These are phyloP conservation scores for Lachancea mirantina DNA, from an alignment of 805 yeast species.

Conservation along the genomic window DNA sequence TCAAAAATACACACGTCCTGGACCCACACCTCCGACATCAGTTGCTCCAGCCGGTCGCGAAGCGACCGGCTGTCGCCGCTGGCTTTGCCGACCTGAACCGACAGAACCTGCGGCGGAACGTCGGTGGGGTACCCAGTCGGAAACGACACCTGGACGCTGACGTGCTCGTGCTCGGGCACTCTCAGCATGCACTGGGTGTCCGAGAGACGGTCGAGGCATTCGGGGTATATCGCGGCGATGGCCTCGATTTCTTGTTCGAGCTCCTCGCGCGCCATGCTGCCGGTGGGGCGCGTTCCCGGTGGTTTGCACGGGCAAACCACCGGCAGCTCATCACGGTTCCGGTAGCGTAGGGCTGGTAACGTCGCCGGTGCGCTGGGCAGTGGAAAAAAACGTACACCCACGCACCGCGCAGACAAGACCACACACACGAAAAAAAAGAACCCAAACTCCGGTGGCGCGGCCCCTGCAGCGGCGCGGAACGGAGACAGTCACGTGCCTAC, in stretches of 20 bases:
- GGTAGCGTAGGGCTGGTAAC: no score
- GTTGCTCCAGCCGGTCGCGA: conserved; percentile 40
- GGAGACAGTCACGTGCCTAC: no score
- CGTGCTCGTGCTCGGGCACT: conserved; percentile 56
- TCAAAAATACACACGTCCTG: conserved; percentile 72
- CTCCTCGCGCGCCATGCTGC: conserved; percentile 6
- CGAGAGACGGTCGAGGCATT: conserved; percentile 35
- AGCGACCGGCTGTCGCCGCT: conserved; percentile 42
- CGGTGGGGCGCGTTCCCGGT: no score
- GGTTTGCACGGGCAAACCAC: no score
- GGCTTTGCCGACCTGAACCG: conserved; percentile 37
- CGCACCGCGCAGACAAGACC: no score
- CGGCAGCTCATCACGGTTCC: no score
- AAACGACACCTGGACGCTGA: conserved; percentile 61
- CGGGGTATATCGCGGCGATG: conserved; percentile 83
- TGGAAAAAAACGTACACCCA: no score
- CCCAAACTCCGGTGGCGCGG: no score
- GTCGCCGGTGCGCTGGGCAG: no score
- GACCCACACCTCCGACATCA: conserved; percentile 45
- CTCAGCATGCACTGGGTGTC: conserved; percentile 39
- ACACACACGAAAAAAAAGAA: no score
- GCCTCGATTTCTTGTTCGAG: conserved; percentile 55
- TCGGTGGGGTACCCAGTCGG: conserved; percentile 62
- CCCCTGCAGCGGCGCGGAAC: no score
- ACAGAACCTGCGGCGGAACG: conserved; percentile 55